phyloP scores from a whole-genome alignment of 352 stramenopile genomes.

The Phytophthora aleatoria region DNA sequence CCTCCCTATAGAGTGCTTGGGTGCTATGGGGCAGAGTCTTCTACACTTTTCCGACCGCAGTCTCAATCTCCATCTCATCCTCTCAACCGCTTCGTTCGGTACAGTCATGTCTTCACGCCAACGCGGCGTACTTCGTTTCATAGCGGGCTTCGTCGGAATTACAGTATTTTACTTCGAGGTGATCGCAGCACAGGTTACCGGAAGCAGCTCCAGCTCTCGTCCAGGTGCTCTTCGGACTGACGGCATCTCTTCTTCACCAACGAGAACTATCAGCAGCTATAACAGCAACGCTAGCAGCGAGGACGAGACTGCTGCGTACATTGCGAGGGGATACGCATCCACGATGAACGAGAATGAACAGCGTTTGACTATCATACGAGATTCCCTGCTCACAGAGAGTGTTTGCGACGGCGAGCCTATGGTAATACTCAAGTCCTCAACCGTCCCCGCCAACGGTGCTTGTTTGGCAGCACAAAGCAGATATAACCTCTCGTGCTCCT shows the following conservation, averaged over 20 bases:
- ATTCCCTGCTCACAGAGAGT: slow-evolving; percentile 37
- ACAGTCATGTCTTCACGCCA: slow-evolving; percentile 37
- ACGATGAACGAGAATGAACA: slow-evolving; percentile 35
- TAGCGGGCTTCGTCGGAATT: slow-evolving; percentile 20
- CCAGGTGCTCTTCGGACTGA: slow-evolving; percentile 1
- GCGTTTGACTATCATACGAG: slow-evolving; percentile 38
- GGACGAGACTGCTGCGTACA: slow-evolving; percentile 29
- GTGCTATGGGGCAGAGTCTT: slow-evolving; percentile 11
- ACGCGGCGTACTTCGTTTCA: slow-evolving; percentile 26
- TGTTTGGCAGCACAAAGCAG: slow-evolving; percentile 35
- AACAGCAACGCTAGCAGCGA: slow-evolving; percentile 6
- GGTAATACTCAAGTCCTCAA: slow-evolving; percentile 43
- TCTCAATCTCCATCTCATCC: slow-evolving; percentile 13
- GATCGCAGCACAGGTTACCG: slow-evolving; percentile 13
- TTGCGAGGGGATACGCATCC: slow-evolving; percentile 39
- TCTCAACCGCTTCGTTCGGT: slow-evolving; percentile 41
- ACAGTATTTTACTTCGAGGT: slow-evolving; percentile 1
- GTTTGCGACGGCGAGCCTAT: slow-evolving; percentile 44
- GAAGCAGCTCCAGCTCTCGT: neutral
- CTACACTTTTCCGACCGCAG: slow-evolving; percentile 12
- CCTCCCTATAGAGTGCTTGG: slow-evolving; percentile 23
- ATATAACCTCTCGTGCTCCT: slow-evolving; percentile 56
- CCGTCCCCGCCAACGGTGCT: slow-evolving; percentile 30
- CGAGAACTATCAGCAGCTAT: neutral
- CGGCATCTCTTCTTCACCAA: neutral